Percentiles rank a stretch among this genome's conserved stretches.
These are phyloP conservation scores for Entoloma clypeatum DNA, from an alignment of 1,284 basidiomycete genomes.

Conservation along the genomic window DNA sequence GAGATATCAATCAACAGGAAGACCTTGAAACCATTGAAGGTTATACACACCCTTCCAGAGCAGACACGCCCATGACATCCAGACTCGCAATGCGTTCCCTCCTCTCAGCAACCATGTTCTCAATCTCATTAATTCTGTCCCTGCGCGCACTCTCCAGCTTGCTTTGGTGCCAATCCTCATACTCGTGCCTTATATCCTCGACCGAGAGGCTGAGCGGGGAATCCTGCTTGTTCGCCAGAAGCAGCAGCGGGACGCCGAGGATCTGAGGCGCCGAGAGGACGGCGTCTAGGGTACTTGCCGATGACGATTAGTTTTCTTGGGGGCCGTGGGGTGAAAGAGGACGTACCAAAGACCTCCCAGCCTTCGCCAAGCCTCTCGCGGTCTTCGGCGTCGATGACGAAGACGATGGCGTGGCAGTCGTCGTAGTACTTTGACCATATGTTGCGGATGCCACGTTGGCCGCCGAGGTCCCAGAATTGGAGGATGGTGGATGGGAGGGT, in stretches of 20 bases:
- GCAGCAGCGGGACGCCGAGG: slow-evolving; percentile 80
- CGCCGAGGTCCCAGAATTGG: slow-evolving; percentile 93
- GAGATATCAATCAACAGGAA: not conserved
- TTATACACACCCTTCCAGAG: slow-evolving; percentile 75
- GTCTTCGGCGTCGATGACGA: slow-evolving; percentile 88
- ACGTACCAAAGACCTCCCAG: slow-evolving; percentile 91
- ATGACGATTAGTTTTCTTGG: slow-evolving; percentile 12
- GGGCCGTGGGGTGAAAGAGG: slow-evolving; percentile 2
- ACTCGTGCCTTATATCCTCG: slow-evolving; percentile 85
- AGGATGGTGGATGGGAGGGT: slow-evolving; percentile 86
- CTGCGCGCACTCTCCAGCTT: slow-evolving; percentile 64
- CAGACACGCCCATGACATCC: slow-evolving; percentile 88
- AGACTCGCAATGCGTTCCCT: slow-evolving; percentile 76
- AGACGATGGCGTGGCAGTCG: slow-evolving; percentile 91
- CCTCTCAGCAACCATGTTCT: slow-evolving; percentile 47
- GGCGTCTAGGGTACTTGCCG: slow-evolving; percentile 53
- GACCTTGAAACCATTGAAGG: not conserved
- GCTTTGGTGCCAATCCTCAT: slow-evolving; percentile 83
- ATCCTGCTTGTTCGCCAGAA: slow-evolving; percentile 94
- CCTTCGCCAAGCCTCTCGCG: slow-evolving; percentile 81
- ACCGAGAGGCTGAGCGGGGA: slow-evolving; percentile 74
- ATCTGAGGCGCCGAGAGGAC: slow-evolving; percentile 85
- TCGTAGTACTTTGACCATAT: slow-evolving; percentile 95
- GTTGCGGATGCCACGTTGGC: slow-evolving; percentile 84
- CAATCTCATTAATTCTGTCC: slow-evolving; percentile 44